These are phyloP conservation scores for Xylariaceae sp. DNA, from an alignment of 2,329 filamentous ascomycete genomes.

Conservation along the genomic window DNA sequence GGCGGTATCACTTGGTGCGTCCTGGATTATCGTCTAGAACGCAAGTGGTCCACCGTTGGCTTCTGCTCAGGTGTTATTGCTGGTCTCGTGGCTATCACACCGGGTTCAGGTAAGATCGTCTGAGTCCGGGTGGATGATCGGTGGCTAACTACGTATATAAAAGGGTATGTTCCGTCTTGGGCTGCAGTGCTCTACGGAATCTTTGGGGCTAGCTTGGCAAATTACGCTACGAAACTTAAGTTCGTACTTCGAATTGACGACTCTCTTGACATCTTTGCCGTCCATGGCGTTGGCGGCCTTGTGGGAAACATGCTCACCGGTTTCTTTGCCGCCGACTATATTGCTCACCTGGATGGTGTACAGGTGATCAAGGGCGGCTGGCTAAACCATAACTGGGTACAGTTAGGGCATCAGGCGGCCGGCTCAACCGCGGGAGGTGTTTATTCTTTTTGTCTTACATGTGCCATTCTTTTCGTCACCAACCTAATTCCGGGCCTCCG, in stretches of 20 bases:
- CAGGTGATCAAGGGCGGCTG: conserved; percentile 69
- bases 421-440: conserved; percentile 71
- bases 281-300: conserved; percentile 72
- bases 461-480: conserved; percentile 73
- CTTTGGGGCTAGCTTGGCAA: conserved; percentile 71
- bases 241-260: conserved; percentile 78
- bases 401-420: conserved; percentile 78
- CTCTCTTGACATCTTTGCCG: conserved; percentile 83
- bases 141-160: conserved; percentile 7
- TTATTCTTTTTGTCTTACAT: conserved; percentile 76
- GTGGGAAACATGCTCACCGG: conserved; percentile 76
- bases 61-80: conserved; percentile 90
- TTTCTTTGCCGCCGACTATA: conserved; percentile 81
- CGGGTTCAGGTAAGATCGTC: conserved; percentile 61
- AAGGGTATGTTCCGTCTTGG: conserved; percentile 75
- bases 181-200: conserved; percentile 75
- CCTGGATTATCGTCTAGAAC: conserved; percentile 81
- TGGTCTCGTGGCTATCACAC: conserved; percentile 82
- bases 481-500: conserved; percentile 73
- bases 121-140: not conserved
- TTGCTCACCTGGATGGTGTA: conserved; percentile 72
- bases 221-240: conserved; percentile 89
- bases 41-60: conserved; percentile 88
- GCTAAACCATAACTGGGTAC: conserved; percentile 79
- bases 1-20: conserved; percentile 88